Base-by-base conservation (phyloP, 1,284 basidiomycete species). In the Volvariella volvacea region DNA sequence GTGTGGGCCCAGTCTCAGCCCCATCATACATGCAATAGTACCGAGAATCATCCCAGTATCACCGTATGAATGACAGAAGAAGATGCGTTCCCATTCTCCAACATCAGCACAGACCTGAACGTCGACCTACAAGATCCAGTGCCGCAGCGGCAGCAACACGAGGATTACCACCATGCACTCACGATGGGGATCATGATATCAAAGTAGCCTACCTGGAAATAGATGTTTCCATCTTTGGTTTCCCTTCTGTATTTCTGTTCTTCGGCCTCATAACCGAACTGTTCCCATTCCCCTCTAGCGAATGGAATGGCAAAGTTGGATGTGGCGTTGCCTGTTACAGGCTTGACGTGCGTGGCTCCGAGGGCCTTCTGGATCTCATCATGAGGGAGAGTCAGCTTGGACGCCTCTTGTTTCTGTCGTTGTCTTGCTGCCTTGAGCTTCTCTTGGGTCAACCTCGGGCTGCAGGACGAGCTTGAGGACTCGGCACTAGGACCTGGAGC, bases 31-130 rank as follows among this genome's bases (percentile, higher is more conserved):
- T 3, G 68, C 71, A 12, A 84, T 57, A 4, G 78, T 53, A 10
- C 74, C 73, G 39, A 86, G 57, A 16, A 86, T 80, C 74, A 84
- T 81, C 0, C 78, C 77, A 4, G 84, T 61, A 52, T 85, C 83
- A 2, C 83, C 83, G 51, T 83, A 85, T 2, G 73, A 72, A 47
- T 78, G 70, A 54, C 76, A 74, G 57, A 82, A 73, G 8, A 68
- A 52, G 15, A 74, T 57, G 15, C 76, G 63, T 22, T 77, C 65
- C 56, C 62, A 74, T 52, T 76, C 74, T 16, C 61, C 65, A 50
- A 63, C 58, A 55, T 75, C 68, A 2, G 52, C 56, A 51, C 79
- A 82, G 2, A 81, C 72, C 49, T 75, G 70, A 19, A 86, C 67
- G 52, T 86, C 83, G 12, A 85, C 73, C 64, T 86, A 21, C n/a